Base-by-base conservation (phyloP, 352 stramenopile species). In the Phytophthora ohioensis region DNA sequence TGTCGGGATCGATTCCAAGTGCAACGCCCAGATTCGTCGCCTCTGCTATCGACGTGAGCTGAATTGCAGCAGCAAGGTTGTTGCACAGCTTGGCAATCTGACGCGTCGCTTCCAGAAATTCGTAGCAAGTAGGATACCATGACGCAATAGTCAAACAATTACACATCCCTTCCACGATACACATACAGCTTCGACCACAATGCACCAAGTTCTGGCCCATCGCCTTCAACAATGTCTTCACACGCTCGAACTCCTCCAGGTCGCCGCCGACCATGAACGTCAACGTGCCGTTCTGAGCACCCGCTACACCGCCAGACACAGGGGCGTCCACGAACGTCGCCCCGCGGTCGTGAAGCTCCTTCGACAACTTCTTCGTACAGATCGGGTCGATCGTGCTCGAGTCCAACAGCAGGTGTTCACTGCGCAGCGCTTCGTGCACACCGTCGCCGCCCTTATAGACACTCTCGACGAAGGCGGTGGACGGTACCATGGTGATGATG, bases 191-290 rank as follows among this genome's bases (percentile, higher is more conserved):
- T 12, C 65, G 83, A 42, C 97, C 97, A 65, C 94, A 99, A 68
- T 98, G 85, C 47, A 99, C 87, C 17, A 98, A 84, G 72, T 98
- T 98, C 67, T 94, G 90, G 38, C 97, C 97, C 97, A 99, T 99
- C 15, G 78, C 73, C 56, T 90, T 64, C 35, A 99, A 78, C 32
- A 98, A 66, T 15, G 88, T 85, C 78, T 93, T 93, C 52, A 93
- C 80, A 9, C 75, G 65, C 45, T 93, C 73, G 57, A 91, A 95
- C 47, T 91, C 87, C 2, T 74, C 60, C 12, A 58, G 53, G 34
- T 81, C 73, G 46, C 90, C 92, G 47, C 96, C 95, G 35, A 99
- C 93, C 93, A 99, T 99, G 82, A 99, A 99, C n/a, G 97, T 99
- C 13, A 99, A 81, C 43, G 95, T 99, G 30, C 82, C 97, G 64